These are phyloP conservation scores for Picea glauca DNA, from an alignment of 75 land plant genomes.

Conservation along the genomic window DNA sequence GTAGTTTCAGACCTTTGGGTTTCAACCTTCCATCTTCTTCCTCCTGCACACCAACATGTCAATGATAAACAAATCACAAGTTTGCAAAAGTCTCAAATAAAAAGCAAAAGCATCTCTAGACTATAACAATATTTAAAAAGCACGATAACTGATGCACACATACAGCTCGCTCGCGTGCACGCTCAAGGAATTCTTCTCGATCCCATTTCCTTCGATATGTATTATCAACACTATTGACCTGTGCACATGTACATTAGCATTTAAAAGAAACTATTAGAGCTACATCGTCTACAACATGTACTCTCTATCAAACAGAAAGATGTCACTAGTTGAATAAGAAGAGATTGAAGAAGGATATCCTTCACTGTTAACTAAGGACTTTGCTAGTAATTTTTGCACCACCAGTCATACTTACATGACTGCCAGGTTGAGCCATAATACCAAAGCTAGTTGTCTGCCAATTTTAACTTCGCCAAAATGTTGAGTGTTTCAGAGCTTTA, in stretches of 20 bases:
- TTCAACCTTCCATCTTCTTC: constrained; percentile 45
- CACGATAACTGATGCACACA: constrained; percentile 12
- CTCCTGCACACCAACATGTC: constrained; percentile 17
- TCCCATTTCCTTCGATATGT: constrained; percentile 81
- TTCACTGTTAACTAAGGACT: not conserved
- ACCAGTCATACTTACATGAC: constrained; percentile 15
- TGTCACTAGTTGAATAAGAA: not conserved
- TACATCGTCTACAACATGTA: not conserved
- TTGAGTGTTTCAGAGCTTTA: not conserved
- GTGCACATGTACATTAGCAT: not conserved
- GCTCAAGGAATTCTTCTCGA: constrained; percentile 74
- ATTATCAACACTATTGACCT: constrained; percentile 79
- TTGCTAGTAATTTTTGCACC: not conserved
- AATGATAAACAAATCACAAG: constrained; percentile 1
- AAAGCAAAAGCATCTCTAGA: not conserved
- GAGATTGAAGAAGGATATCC: not conserved
- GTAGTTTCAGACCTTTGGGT: constrained; percentile 39
- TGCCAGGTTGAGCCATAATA: constrained; percentile 6
- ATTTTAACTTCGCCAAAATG: not conserved
- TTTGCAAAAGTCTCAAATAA: not conserved
- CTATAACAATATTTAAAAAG: not conserved
- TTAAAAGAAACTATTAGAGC: not conserved
- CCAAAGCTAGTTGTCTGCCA: not conserved
- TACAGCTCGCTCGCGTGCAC: constrained; percentile 73
- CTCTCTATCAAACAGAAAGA: not conserved